A percentile compares a stretch with the other conserved stretches of the same genome.
Conservation (phyloP, 2,329 filamentous ascomycete genomes). For the Grosmannia clavigera region DNA sequence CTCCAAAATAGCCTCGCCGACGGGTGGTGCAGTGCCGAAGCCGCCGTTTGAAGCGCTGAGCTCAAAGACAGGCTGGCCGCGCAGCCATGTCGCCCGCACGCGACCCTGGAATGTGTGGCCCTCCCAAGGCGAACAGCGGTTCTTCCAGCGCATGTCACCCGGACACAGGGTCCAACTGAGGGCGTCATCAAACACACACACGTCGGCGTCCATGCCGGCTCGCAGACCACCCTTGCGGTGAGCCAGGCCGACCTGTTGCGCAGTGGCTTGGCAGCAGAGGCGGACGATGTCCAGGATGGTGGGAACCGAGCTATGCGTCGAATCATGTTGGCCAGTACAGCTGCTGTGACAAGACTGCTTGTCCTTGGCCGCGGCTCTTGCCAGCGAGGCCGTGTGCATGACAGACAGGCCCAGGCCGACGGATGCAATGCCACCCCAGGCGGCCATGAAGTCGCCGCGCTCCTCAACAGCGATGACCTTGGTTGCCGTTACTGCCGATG, state of each 20-base stretch:
- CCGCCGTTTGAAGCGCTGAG: constrained; percentile 41
- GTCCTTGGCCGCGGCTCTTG: constrained; percentile 33
- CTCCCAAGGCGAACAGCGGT: constrained; percentile 85
- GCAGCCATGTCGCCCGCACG: constrained; percentile 75
- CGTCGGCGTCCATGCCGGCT: constrained; percentile 76
- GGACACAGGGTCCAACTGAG: constrained; percentile 61
- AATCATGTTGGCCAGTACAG: neutral
- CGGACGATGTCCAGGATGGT: constrained; percentile 68
- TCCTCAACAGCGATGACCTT: constrained; percentile 4
- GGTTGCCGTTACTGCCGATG: neutral
- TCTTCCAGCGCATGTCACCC: constrained; percentile 85
- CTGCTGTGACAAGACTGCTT: neutral
- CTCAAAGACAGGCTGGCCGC: constrained; percentile 63
- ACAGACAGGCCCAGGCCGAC: constrained; percentile 89
- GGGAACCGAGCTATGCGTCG: constrained; percentile 11
- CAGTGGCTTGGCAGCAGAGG: constrained; percentile 78
- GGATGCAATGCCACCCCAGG: constrained; percentile 92
- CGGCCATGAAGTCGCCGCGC: constrained; percentile 79
- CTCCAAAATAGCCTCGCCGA: constrained; percentile 38
- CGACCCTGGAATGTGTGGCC: constrained; percentile 65
- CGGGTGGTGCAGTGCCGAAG: constrained; percentile 34
- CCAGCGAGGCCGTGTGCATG: constrained; percentile 64
- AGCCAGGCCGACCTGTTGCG: constrained; percentile 73
- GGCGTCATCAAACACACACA: constrained; percentile 85
- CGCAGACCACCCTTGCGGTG: constrained; percentile 70